A percentile compares a stretch with the other conserved stretches of the same genome.
phyloP scores from a whole-genome alignment of 1,284 basidiomycete genomes.

The Thelephora terrestris region DNA sequence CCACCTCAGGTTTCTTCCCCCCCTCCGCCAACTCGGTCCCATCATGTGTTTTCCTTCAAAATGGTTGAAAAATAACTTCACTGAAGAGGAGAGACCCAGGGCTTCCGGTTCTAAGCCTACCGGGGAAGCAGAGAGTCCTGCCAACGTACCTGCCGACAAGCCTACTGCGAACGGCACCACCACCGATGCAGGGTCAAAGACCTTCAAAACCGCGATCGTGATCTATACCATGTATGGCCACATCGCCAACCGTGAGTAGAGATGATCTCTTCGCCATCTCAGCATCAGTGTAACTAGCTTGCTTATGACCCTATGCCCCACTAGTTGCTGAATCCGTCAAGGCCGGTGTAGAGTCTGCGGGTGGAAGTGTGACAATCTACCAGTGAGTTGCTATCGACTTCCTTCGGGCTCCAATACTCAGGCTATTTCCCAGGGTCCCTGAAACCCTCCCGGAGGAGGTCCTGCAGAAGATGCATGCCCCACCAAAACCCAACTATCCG shows the following conservation, averaged over 20 bases:
- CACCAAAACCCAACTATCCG: constrained; percentile 64
- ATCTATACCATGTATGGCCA: constrained; percentile 83
- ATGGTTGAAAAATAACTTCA: not conserved
- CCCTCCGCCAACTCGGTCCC: not conserved
- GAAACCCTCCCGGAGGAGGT: constrained; percentile 83
- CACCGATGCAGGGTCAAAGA: too few relatives aligned
- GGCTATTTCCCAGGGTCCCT: constrained; percentile 41
- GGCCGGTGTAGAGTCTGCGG: constrained; percentile 58
- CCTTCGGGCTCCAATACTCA: constrained; percentile 1
- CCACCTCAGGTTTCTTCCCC: not conserved
- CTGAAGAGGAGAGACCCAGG: not conserved
- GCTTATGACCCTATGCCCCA: constrained; percentile 10
- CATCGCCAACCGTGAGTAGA: constrained; percentile 51
- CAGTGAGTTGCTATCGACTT: constrained; percentile 37
- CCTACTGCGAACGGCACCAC: too few relatives aligned
- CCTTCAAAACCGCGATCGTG: constrained; percentile 57
- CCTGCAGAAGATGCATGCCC: constrained; percentile 69
- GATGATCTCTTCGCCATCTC: not conserved
- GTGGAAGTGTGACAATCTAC: constrained; percentile 65
- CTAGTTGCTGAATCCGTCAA: constrained; percentile 74
- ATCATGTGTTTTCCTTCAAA: not conserved
- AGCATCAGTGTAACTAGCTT: not conserved
- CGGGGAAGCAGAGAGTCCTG: too few relatives aligned
- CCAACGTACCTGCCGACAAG: not conserved
- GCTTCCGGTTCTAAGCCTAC: not conserved